Evolutionary conservation across 306 rosid species (phyloP), one percentile per base, ranked within the genome.

Genomic region (Trichosanthes cucumerina): DNA sequence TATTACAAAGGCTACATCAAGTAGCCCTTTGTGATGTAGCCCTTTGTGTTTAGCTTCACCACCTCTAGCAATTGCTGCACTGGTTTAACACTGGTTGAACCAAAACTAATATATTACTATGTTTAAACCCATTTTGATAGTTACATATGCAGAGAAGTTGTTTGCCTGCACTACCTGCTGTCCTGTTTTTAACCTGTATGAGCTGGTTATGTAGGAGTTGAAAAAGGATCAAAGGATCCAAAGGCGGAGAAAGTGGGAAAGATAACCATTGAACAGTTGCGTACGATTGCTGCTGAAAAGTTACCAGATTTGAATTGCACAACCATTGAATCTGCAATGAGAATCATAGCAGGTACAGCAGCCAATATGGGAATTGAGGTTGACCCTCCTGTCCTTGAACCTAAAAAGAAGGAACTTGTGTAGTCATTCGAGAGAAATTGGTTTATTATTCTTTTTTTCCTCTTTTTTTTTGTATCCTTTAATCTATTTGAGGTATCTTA

Each of bases 281-380:
- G 91, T 11, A 24, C 91, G 50, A 91, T 95, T 65, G 99, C 98
- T n/a, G 36, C 86, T 24, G 98, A 95, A 78, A 95, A 95, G 97
- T 81, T 95, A 33, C 99, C 97, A 3, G 99, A 95, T 85, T 88
- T 95, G 86, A 95, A 92, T 78, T 95, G 97, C 91, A 34, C 93
- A 7, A 91, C 66, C 47, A 82, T 91, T 8, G 99, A 95, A 85
- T 92, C 99, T 7, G 97, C 97, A 46, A 91, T 95, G 98, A 92
- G 99, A 87, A 86, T 95, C 60, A 95, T 95, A 83, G 98, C 98
- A 9, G 99, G 99, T 52, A 95, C 99, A 9, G 98, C 99, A 14
- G 99, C 98, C 64, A 95, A 95, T 85, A 92, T 95, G 99, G 99
- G 99, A 84, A 95, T 95, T 33, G 99, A 92, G 6, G 83, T 95